Conservation (phyloP, 495 filamentous ascomycete species). For the Pyrenopolyporus hunteri region DNA sequence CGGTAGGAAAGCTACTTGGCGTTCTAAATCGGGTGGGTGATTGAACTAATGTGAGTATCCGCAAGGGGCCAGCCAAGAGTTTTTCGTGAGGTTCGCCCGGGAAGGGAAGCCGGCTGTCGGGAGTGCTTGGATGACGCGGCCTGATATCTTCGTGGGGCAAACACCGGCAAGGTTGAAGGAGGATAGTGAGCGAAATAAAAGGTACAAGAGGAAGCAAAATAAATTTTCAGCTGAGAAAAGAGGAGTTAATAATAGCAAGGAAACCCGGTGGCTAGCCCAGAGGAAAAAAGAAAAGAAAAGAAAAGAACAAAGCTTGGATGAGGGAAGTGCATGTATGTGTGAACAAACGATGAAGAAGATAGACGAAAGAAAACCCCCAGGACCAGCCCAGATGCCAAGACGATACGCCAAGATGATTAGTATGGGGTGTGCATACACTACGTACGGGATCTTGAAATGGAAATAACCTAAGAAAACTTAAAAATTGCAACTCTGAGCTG, state of each 20-base stretch:
- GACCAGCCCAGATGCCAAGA: slow-evolving; percentile 32
- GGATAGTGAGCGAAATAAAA: not conserved
- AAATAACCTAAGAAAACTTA: too few species aligned
- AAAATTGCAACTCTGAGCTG: too few species aligned
- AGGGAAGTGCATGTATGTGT: not conserved
- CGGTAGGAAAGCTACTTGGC: not conserved
- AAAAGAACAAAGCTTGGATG: slow-evolving; percentile 14
- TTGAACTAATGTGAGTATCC: not conserved
- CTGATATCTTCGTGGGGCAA: not conserved
- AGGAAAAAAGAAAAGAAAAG: not conserved
- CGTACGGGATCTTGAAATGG: too few species aligned
- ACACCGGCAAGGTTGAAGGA: not conserved
- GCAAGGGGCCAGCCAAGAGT: slow-evolving; percentile 6
- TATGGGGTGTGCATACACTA: too few species aligned
- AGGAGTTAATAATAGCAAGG: not conserved
- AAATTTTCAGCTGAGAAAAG: not conserved
- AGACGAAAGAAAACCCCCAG: not conserved
- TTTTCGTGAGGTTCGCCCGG: slow-evolving; percentile 1
- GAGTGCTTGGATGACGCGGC: slow-evolving; percentile 22
- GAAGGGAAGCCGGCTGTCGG: slow-evolving; percentile 2
- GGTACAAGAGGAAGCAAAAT: slow-evolving; percentile 4
- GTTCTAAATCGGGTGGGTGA: not conserved
- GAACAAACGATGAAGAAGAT: not conserved
- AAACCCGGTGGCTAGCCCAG: not conserved
- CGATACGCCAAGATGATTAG: not conserved